Percentiles rank a stretch among this genome's conserved stretches.
Conservation (phyloP, 768 basidiomycete genomes). For the Amanita inopinata region DNA sequence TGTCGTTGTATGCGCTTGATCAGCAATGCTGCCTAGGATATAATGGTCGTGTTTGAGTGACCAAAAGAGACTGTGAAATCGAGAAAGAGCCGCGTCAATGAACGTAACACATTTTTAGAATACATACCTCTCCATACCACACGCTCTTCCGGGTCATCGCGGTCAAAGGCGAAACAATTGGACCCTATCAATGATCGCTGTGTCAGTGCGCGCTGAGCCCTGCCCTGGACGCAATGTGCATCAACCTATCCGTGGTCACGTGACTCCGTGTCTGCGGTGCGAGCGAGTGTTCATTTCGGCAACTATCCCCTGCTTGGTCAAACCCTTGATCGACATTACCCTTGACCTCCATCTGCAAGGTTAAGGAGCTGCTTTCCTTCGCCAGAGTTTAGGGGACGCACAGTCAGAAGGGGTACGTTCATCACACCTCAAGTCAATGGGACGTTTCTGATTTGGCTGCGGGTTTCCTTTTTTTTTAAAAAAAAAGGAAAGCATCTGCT, state of each 20-base stretch:
- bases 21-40: too few species aligned
- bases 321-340: constrained; percentile 6
- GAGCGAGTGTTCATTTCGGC: constrained; percentile 7
- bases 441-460: too few species aligned
- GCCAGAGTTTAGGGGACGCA: background rate
- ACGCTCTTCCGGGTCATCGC: constrained; percentile 5
- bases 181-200: constrained; percentile 1
- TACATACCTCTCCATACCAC: background rate
- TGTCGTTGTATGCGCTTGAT: background rate
- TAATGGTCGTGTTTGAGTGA: too few species aligned
- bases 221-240: background rate
- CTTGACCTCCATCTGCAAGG: background rate
- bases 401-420: background rate
- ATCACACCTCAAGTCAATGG: constrained; percentile 2
- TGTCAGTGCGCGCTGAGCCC: constrained; percentile 1
- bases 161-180: background rate
- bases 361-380: background rate
- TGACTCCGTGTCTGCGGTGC: background rate
- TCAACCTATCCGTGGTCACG: background rate
- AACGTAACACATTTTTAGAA: background rate
- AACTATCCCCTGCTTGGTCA: background rate
- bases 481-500: background rate
- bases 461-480: too few species aligned
- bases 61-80: constrained; percentile 3
- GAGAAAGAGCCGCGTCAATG: constrained; percentile 1